Percentiles rank a stretch among this genome's conserved stretches.
Conservation (phyloP, 768 basidiomycete genomes). For the Rubroboletus satanas region DNA sequence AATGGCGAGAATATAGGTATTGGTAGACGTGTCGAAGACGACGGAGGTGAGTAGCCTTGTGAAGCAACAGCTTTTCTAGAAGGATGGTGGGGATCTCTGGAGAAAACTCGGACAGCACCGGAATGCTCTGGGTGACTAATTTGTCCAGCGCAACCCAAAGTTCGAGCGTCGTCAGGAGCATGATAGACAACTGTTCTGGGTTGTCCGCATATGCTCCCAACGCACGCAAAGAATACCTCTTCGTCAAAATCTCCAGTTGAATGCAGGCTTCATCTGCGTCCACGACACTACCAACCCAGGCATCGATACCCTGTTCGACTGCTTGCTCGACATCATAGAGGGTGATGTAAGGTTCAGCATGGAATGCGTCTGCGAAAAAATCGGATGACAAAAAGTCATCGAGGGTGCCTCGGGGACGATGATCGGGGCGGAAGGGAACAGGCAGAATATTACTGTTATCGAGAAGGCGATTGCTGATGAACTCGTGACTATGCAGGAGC, state of each 20-base stretch:
- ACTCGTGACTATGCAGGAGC: conserved; percentile 26
- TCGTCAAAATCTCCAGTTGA: conserved; percentile 22
- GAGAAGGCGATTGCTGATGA: conserved; percentile 24
- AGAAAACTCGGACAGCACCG: conserved; percentile 30
- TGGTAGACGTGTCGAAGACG: conserved; percentile 25
- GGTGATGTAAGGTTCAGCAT: conserved; percentile 11
- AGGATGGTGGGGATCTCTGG: conserved; percentile 31
- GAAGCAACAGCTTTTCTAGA: conserved; percentile 28
- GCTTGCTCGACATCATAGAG: conserved; percentile 38
- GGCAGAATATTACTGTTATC: conserved; percentile 1
- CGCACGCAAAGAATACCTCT: conserved; percentile 29
- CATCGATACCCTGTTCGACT: conserved; percentile 30
- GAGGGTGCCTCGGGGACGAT: conserved; percentile 12
- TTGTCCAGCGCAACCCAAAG: conserved; percentile 38
- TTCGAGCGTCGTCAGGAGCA: conserved; percentile 39
- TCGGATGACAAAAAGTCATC: conserved; percentile 15
- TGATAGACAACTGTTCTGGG: conserved; percentile 39
- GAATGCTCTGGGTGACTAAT: conserved; percentile 14
- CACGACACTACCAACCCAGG: conserved; percentile 30
- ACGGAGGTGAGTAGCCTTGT: conserved; percentile 24
- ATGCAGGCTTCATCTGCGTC: conserved; percentile 12
- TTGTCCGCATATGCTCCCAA: conserved; percentile 26
- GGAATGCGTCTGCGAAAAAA: conserved; percentile 10
- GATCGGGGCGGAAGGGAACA: background rate
- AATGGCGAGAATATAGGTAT: conserved; percentile 34